phyloP scores from a whole-genome alignment of 2,329 filamentous ascomycete species.

The Ophiostoma ulmi region DNA sequence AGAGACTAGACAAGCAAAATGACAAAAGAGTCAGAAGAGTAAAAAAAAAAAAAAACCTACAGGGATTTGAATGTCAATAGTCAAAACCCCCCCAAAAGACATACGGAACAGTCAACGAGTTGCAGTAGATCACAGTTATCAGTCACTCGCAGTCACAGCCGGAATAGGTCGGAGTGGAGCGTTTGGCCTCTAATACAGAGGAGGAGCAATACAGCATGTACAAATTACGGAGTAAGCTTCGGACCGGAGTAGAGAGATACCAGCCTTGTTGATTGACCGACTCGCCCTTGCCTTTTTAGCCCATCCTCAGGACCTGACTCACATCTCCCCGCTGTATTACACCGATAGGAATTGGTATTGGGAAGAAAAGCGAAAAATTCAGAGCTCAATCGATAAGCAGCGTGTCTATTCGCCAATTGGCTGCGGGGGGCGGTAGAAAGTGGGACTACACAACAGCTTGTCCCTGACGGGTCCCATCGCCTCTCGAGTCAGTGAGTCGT shows the following conservation, averaged over 20 bases:
- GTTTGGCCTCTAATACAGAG: not conserved
- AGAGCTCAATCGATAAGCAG: slow-evolving; percentile 6
- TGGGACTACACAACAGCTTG: not conserved
- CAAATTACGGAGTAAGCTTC: not conserved
- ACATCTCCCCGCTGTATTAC: not conserved
- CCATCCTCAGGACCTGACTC: not conserved
- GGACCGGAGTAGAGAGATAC: slow-evolving; percentile 8
- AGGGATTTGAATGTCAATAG: not conserved
- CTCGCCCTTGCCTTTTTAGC: not conserved
- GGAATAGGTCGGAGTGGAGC: slow-evolving; percentile 5
- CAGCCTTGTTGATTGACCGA: slow-evolving; percentile 10
- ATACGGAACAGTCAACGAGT: not conserved
- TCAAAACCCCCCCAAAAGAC: not conserved
- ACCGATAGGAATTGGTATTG: not conserved
- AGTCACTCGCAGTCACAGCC: slow-evolving; percentile 5
- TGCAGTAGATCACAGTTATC: not conserved
- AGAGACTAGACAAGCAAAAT: not conserved
- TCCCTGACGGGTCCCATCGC: not conserved
- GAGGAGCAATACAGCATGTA: not conserved
- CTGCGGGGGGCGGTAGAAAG: not conserved
- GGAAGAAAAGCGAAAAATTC: not conserved
- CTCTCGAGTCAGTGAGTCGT: too few species aligned
- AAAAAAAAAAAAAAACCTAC: not conserved
- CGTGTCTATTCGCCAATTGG: not conserved
- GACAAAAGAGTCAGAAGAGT: not conserved